phyloP scores from a whole-genome alignment of 1,284 basidiomycete species.

The Neonothopanus nambi region DNA sequence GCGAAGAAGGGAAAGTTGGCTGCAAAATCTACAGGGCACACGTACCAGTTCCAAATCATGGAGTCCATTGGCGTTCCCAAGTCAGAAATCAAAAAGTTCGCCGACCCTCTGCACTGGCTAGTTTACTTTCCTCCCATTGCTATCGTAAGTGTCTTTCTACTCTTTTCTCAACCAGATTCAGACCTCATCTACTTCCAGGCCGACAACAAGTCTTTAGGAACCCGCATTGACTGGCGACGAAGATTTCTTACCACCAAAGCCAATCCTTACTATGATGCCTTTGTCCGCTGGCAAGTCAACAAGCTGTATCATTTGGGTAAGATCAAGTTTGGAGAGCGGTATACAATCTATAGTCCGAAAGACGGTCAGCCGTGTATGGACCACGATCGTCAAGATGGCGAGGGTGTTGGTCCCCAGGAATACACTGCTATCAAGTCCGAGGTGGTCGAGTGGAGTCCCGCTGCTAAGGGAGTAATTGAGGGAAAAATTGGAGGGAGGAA shows the following conservation, averaged over 20 bases:
- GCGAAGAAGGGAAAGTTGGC: slow-evolving; percentile 96
- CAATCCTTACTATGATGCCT: slow-evolving; percentile 97
- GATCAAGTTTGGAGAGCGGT: slow-evolving; percentile 98
- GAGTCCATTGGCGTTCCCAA: slow-evolving; percentile 89
- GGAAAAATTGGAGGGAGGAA: slow-evolving; percentile 76
- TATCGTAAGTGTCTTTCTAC: slow-evolving; percentile 51
- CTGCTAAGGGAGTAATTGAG: slow-evolving; percentile 62
- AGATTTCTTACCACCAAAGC: slow-evolving; percentile 93
- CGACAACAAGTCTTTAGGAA: slow-evolving; percentile 87
- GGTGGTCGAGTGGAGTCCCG: slow-evolving; percentile 79
- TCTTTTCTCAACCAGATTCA: not conserved
- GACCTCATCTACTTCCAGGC: slow-evolving; percentile 41
- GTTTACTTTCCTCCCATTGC: slow-evolving; percentile 97
- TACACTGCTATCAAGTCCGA: slow-evolving; percentile 97
- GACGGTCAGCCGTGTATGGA: slow-evolving; percentile 99
- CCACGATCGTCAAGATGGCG: slow-evolving; percentile 95
- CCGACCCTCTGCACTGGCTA: slow-evolving; percentile 92
- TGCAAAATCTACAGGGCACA: slow-evolving; percentile 91
- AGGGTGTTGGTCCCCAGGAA: slow-evolving; percentile 94
- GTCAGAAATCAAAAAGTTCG: slow-evolving; percentile 93
- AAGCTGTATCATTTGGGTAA: slow-evolving; percentile 84
- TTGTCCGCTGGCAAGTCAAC: slow-evolving; percentile 99
- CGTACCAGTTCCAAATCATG: slow-evolving; percentile 99
- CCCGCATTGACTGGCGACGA: slow-evolving; percentile 97
- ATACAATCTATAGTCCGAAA: slow-evolving; percentile 99